Evolutionary conservation across 176 grass and related monocot genomes (phyloP).

Genomic region (Canna indica): DNA sequence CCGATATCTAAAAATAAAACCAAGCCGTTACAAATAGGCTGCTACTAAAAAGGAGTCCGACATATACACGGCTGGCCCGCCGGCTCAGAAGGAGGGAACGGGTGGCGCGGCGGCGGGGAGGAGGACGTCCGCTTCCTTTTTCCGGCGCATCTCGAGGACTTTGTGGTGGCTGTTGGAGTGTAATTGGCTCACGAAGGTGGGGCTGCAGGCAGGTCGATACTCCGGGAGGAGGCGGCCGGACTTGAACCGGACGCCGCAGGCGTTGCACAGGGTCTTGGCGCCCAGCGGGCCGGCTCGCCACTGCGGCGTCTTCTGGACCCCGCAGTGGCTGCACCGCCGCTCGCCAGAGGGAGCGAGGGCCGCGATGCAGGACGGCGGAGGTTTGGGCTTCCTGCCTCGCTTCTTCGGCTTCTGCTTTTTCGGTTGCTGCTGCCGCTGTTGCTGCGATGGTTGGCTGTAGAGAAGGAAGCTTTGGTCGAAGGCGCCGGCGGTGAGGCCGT

Average conservation of each 20-base stretch:
- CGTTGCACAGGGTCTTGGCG: constrained; percentile 91
- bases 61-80: neutral
- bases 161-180: constrained; percentile 97
- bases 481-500: neutral
- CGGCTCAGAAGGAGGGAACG: constrained; percentile 58
- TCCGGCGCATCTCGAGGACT: constrained; percentile 94
- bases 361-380: neutral
- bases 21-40: neutral
- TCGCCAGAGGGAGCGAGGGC: constrained; percentile 21
- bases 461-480: constrained; percentile 6
- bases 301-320: constrained; percentile 91
- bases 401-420: constrained; percentile 64
- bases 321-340: constrained; percentile 95
- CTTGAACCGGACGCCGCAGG: constrained; percentile 95
- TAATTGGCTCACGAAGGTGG: constrained; percentile 52
- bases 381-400: constrained; percentile 79
- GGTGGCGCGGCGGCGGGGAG: constrained; percentile 18
- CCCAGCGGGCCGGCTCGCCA: constrained; percentile 86
- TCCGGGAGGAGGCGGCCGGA: constrained; percentile 87
- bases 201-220: constrained; percentile 94
- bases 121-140: constrained; percentile 40
- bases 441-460: neutral
- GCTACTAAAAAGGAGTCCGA: neutral
- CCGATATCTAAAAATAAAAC: neutral
- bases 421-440: neutral